Base-by-base conservation (phyloP, 2,329 filamentous ascomycete species). In the Coniella lustricola region DNA sequence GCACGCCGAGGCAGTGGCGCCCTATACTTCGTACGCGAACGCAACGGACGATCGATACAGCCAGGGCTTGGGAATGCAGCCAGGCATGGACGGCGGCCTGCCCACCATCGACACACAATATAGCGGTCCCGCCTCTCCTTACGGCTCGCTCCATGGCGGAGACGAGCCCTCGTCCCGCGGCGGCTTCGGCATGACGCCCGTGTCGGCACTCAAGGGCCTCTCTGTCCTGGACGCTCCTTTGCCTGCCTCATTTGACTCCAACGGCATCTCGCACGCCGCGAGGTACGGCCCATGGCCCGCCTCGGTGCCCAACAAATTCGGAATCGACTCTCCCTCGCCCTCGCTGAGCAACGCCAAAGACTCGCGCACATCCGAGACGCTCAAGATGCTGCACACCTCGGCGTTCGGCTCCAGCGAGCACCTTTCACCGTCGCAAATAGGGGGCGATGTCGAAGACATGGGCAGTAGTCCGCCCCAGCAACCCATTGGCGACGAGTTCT, bases 221-320 rank as follows among this genome's bases (percentile, higher is more conserved):
- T 93, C 87, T n/a, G 87, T 94, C 13, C 77, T 96, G 54, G 91
- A 97, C 68, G 93, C 90, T 2, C 90, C 89, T 14, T 77, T 97
- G 8, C 93, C 93, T 1, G 88, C 90, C 8, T 97, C 91, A 0
- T 96, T 97, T 64, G 93, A 97, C 67, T 95, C 90, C 59, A 93
- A 96, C 61, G 91, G 90, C 43, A 87, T 96, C 46, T 96, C 90
- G 10, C 87, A 91, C 64, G 90, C 89, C 54, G 90, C 91, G 16
- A 82, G 89, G 51, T 90, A 90, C 63, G 93, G 87, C 0, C 89
- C 90, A 0, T 90, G 94, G 66, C 90, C 91, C 7, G 88, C 90
- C 0, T 97, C 91, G 0, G 87, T 97, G 10, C 93, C 93, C 9
- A 87, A 89, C 44, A 88, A 91, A 59, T 96, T 97, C 59, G 87